Conservation (phyloP, 2,329 filamentous ascomycete species). For the Microdochium paspali region DNA sequence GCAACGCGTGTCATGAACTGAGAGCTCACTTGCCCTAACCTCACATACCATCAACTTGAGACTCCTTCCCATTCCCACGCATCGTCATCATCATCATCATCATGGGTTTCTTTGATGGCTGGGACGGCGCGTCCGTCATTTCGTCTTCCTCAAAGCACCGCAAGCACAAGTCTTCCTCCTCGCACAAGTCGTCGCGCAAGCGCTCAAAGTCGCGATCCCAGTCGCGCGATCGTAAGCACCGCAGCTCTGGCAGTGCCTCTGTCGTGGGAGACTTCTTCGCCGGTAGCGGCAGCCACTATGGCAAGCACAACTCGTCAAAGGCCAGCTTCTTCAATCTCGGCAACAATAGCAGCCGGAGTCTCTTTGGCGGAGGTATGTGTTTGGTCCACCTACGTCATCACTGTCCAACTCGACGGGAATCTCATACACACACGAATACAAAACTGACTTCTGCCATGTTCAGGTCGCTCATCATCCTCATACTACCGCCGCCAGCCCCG, state of each 20-base stretch:
- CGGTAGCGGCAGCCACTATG: constrained; percentile 4
- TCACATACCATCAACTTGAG: too few species aligned
- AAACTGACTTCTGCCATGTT: not conserved
- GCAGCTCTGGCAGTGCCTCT: constrained; percentile 9
- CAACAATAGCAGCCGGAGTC: constrained; percentile 19
- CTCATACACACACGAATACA: not conserved
- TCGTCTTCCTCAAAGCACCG: constrained; percentile 9
- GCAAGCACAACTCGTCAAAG: constrained; percentile 6
- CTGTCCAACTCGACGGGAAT: not conserved
- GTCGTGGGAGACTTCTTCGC: constrained; percentile 10
- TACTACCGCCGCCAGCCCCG: constrained; percentile 79
- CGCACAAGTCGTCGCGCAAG: constrained; percentile 11
- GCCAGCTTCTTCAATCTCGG: constrained; percentile 18
- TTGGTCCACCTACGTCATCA: not conserved
- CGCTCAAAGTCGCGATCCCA: constrained; percentile 12
- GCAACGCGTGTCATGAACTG: too few species aligned
- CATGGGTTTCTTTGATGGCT: constrained; percentile 21
- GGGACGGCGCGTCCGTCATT: constrained; percentile 18
- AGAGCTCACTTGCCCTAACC: too few species aligned
- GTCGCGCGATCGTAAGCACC: constrained; percentile 17
- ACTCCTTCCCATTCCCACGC: not conserved
- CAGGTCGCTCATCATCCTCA: constrained; percentile 47
- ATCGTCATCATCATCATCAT: not conserved
- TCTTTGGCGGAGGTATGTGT: constrained; percentile 18
- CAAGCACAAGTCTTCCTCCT: constrained; percentile 10